Base-by-base conservation (phyloP, 331 rosid genomes). In the Quercus phellos region DNA sequence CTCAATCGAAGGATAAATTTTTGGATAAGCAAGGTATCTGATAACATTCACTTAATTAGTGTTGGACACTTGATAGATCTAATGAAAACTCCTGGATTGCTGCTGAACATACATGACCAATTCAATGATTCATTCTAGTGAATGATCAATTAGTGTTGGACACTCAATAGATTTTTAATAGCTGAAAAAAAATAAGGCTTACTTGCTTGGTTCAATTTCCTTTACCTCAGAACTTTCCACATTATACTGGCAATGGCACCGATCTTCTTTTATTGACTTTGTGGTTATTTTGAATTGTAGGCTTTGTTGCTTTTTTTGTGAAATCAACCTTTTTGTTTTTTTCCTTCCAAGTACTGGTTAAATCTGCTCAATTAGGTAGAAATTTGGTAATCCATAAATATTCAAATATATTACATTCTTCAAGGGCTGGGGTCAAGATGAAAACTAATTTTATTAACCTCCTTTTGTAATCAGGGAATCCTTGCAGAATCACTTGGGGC, bases 21-120 rank as follows among this genome's bases (percentile, higher is more conserved):
- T 83, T 94, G 99, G 99, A 88, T 85, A 77, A 87, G 93, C 84
- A 94, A 94, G 97, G 99, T 90, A 72, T 63, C 74, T 70, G 72
- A 74, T 70, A 18, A 77, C 64, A 56, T 66, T 58, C 29, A 18
- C 35, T 34, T 30, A 16, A 5, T 14, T 63, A 29, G n/a, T 66
- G 27, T 66, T 32, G 35, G 71, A 66, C 1, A 9, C 24, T 18
- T 2, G 4, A 18, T 34, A 6, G 19, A 66, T 66, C 35, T 63
- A 66, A 32, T 35, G 53, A 29, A 35, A 68, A 74, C 22, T 30
- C n/a, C 11, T 83, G 51, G 59, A 70, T 34, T 27, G 26, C 12
- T 58, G 22, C 55, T 60, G 43, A 4, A 43, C 16, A 74, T 60
- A 4, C 59, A 22, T 16, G n/a, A 55, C 53, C 76, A 55, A 60